Evolutionary conservation across 1,284 basidiomycete species (phyloP), one percentile per base, ranked within the genome.

Genomic region (Hypsizygus ulmarius): DNA sequence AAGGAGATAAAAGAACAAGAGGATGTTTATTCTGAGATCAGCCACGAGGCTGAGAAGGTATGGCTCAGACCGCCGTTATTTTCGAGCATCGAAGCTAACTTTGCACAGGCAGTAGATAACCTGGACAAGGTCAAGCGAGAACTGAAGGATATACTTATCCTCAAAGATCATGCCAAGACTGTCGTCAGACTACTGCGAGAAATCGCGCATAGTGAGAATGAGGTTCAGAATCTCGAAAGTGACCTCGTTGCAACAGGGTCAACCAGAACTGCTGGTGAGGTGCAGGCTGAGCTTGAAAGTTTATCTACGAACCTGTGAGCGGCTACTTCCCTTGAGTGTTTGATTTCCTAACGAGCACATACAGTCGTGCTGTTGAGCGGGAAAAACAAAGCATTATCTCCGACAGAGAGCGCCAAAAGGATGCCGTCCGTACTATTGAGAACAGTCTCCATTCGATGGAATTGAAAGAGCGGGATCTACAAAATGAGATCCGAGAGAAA

Each of bases 191-290:
- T 86, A 10, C 77, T 81, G 38, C 72, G 70, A 43, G 91, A 95
- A 50, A 70, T 84, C 11, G 77, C 81, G 29, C 79, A 79, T 16
- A 74, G 93, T 18, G 73, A 77, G 47, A 67, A 75, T 32, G 89
- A 93, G 38, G 79, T 89, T 32, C 53, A 66, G n/a, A 68, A 72
- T 37, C 70, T 93, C 32, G 90, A 96, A 65, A 71, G 71, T 29
- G 82, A 87, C 33, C 73, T 97, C 9, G 70, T 77, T 16, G 70
- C 77, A 3, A 82, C 82, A 1, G 93, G 93, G 2, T 87, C 85
- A 10, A 78, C 81, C 5, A 90, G 85, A 66, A 93, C 92, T 0
- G 79, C 82, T 1, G 90, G 93, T 40, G 92, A 94, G 43, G 84
- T 97, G 2, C 89, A 96, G 63, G 68, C 62, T 18, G 85, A 94